Conservation (phyloP, 176 grass and related monocot species). For the Ensete ventricosum region DNA sequence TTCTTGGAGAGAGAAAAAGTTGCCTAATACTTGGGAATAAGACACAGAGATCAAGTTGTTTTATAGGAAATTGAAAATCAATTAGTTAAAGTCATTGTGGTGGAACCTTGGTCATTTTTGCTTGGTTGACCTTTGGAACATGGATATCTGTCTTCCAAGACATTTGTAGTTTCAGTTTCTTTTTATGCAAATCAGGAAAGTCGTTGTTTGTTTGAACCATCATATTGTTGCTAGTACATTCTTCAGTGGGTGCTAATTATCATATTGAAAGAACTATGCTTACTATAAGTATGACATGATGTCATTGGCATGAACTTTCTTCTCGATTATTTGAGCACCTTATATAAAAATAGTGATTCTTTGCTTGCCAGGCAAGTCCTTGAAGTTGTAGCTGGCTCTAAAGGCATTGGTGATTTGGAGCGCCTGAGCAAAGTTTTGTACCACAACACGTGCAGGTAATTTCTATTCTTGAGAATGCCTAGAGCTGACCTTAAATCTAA, state of each 20-base stretch:
- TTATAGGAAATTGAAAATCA: too few species aligned
- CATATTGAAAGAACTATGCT: background rate
- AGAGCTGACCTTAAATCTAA: background rate
- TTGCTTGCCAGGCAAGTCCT: slow-evolving; percentile 67
- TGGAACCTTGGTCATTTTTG: background rate
- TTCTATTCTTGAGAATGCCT: background rate
- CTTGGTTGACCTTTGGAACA: background rate
- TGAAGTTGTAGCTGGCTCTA: slow-evolving; percentile 72
- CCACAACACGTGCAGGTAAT: slow-evolving; percentile 87
- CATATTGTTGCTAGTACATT: background rate
- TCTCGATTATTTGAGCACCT: background rate
- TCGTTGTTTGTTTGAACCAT: background rate
- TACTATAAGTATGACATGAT: background rate
- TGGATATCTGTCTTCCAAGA: background rate
- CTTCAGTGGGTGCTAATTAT: background rate
- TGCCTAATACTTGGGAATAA: too few species aligned
- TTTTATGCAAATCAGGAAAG: background rate
- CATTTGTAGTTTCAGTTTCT: background rate
- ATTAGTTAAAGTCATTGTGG: too few species aligned
- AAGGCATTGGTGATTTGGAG: slow-evolving; percentile 74
- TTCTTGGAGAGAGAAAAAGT: too few species aligned
- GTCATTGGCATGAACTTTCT: background rate
- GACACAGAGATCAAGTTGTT: too few species aligned
- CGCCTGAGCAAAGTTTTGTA: slow-evolving; percentile 72
- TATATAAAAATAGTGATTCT: slow-evolving; percentile 9